Percentiles rank a stretch among this genome's conserved stretches.
Conservation (phyloP, 495 filamentous ascomycete species). For the Trichoderma virens region DNA sequence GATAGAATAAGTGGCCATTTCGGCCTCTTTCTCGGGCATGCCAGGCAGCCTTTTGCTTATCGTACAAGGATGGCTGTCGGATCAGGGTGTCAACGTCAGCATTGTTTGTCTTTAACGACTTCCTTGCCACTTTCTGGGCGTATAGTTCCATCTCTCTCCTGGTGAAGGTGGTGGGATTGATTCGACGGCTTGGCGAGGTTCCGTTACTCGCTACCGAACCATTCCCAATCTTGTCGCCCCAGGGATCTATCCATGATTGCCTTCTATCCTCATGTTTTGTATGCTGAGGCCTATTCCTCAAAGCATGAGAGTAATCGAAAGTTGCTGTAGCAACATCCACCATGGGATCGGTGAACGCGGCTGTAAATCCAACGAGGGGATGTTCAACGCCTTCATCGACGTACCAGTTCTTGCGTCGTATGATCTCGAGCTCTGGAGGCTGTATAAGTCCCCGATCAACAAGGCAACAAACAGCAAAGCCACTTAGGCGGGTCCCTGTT, state of each 20-base stretch:
- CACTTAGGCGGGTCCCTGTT: background rate
- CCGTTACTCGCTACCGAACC: background rate
- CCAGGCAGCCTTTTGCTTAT: background rate
- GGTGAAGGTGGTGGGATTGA: background rate
- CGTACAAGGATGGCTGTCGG: background rate
- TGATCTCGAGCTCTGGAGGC: background rate
- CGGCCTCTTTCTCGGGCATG: background rate
- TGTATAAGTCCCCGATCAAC: background rate
- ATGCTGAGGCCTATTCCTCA: background rate
- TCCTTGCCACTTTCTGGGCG: background rate
- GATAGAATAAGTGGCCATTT: background rate
- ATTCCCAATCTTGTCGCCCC: background rate
- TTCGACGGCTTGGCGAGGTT: background rate
- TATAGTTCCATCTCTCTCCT: background rate
- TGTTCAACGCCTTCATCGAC: constrained; percentile 4
- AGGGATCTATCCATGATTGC: background rate
- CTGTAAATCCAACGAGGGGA: background rate
- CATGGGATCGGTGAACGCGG: background rate
- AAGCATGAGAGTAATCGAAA: background rate
- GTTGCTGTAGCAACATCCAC: background rate
- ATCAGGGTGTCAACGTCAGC: background rate
- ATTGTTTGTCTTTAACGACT: background rate
- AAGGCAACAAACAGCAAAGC: background rate
- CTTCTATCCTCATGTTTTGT: background rate
- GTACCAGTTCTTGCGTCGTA: constrained; percentile 1